Evolutionary conservation across 1,284 basidiomycete genomes (phyloP), one percentile per base, ranked within the genome.

Genomic region (Ustilago shanxiensis): DNA sequence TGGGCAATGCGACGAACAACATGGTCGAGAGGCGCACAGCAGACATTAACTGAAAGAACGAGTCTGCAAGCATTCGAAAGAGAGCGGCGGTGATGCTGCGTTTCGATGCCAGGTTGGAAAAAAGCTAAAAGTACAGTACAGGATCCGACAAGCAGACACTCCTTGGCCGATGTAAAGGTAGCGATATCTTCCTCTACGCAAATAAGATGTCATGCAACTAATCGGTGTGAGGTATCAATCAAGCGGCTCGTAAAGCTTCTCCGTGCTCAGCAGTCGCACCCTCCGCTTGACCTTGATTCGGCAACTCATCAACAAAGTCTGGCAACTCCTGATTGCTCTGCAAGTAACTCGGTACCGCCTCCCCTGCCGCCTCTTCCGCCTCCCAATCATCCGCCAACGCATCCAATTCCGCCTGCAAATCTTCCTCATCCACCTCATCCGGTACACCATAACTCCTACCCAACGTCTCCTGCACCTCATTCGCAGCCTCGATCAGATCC

Each of bases 371-470:
- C 16, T 60, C 65, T 20, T 35, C 64, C 20, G 37, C 52, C n/a
- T 71, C 75, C 1, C 92, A 92, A 83, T 95, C 94, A 63, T 95
- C 95, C 61, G 90, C 92, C 26, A 83, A 49, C 1, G 83, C 83
- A 63, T 85, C 85, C 41, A 85, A 61, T 41, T 96, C 96, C 57
- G 97, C 97, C 89, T 98, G 92, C 5, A 99, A 89, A 86, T 99
- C 97, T 14, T 93, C 94, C 86, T 99, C 96, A 88, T 99, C 97
- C 51, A 99, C 89, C 86, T 99, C 97, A 79, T 99, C 97, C 16
- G 96, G 96, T 0, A 99, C 94, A 29, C 93, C 94, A 86, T 99
- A 99, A 35, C 94, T 96, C 72, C 96, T 89, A 11, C 93, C 94
- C 44, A 99, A 88, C 39, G 92, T 92, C 86, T 98, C 96, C 85